Evolutionary conservation across 352 stramenopile species (phyloP).

Genomic region (Stramenopiles sp.): DNA sequence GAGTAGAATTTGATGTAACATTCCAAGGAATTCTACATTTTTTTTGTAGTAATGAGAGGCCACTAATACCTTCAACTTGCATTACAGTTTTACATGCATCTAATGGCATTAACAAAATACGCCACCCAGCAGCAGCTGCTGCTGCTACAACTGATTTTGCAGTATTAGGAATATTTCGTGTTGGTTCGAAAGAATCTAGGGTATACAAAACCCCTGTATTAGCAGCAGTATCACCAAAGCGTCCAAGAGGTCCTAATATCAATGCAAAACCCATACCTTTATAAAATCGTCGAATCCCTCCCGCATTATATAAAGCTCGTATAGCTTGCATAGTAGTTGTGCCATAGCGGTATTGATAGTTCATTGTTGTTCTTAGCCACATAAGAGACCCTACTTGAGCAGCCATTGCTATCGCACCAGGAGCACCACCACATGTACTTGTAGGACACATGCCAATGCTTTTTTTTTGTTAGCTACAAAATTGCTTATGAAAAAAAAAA

Average conservation of each 20-base stretch:
- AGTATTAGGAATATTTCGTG: conserved; percentile 27
- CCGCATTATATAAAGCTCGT: conserved; percentile 29
- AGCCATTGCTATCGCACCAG: conserved; percentile 35
- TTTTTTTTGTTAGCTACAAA: no score
- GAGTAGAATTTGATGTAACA: no score
- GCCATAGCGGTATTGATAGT: conserved; percentile 30
- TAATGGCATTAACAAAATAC: conserved; percentile 48
- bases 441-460: no score
- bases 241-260: conserved; percentile 32
- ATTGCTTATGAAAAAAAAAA: no score
- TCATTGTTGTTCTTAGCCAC: conserved; percentile 37
- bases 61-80: conserved; percentile 34
- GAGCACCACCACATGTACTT: no score
- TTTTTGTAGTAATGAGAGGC: conserved; percentile 24
- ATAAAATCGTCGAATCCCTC: conserved; percentile 44
- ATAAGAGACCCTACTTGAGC: conserved; percentile 48
- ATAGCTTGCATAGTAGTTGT: conserved; percentile 19
- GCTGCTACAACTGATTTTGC: conserved; percentile 33
- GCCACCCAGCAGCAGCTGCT: conserved; percentile 26
- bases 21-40: no score
- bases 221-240: conserved; percentile 49
- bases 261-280: conserved; percentile 33
- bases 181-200: conserved; percentile 27
- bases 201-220: conserved; percentile 41
- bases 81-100: conserved; percentile 46